phyloP scores from a whole-genome alignment of 345 rosid species.

The Moricandia moricandioides region DNA sequence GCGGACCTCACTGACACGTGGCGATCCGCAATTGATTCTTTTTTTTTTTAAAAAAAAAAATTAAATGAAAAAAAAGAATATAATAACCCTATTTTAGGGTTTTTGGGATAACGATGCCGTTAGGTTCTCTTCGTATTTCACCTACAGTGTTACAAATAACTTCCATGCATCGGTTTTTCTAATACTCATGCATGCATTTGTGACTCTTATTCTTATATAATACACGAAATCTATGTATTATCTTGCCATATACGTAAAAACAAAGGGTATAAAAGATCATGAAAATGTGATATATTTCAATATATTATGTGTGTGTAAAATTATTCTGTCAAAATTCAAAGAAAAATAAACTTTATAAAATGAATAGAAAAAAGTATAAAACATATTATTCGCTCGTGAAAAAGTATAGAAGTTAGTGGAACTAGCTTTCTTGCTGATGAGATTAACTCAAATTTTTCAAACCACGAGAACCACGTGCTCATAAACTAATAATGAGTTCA shows the following conservation, averaged over 20 bases:
- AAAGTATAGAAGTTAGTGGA: not conserved
- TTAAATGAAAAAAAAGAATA: too few species aligned
- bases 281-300: not conserved
- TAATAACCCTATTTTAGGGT: too few species aligned
- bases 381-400: not conserved
- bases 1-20: too few species aligned
- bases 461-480: conserved; percentile 31
- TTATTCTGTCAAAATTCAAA: not conserved
- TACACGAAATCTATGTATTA: not conserved
- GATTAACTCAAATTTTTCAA: not conserved
- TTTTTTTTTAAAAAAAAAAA: too few species aligned
- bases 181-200: not conserved
- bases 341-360: not conserved
- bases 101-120: too few species aligned
- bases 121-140: not conserved
- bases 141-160: not conserved
- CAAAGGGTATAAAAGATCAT: not conserved
- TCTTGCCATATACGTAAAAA: too few species aligned
- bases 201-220: not conserved
- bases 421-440: not conserved
- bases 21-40: too few species aligned
- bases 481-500: not conserved
- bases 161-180: not conserved
- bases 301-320: not conserved
- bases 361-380: not conserved